Evolutionary conservation across 129 eudicot genomes (phyloP).

Genomic region (Kitagawia praeruptora): DNA sequence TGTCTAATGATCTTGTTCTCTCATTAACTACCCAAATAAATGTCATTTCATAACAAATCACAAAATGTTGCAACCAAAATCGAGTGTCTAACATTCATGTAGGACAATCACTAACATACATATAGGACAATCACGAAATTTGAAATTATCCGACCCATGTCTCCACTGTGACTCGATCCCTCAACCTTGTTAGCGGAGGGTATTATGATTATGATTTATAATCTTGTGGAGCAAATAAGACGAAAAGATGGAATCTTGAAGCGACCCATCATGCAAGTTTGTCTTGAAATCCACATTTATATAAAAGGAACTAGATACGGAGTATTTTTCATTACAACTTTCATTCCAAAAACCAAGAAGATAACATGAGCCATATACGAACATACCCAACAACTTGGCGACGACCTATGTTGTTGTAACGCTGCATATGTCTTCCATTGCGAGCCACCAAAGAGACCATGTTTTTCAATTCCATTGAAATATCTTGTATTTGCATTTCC

Average conservation of each 20-base stretch:
- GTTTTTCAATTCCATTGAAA: slow-evolving; percentile 59
- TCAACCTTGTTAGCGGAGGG: neutral
- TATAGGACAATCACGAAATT: neutral
- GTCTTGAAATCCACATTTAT: neutral
- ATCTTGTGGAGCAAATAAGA: neutral
- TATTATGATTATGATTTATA: neutral
- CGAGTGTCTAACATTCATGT: neutral
- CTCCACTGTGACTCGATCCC: neutral
- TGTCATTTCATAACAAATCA: neutral
- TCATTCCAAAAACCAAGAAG: neutral
- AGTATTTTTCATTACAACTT: neutral
- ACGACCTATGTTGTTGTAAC: slow-evolving; percentile 50
- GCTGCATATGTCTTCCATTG: slow-evolving; percentile 73
- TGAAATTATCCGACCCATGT: neutral
- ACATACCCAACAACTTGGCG: slow-evolving; percentile 77
- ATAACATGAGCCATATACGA: neutral
- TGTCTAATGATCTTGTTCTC: neutral
- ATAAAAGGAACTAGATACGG: neutral
- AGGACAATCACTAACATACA: neutral
- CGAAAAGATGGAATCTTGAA: neutral
- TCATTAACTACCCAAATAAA: neutral
- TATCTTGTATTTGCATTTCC: neutral
- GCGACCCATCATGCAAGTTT: neutral
- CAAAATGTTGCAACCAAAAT: neutral
- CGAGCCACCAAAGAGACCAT: slow-evolving; percentile 73